phyloP scores from a whole-genome alignment of 2,329 filamentous ascomycete genomes.

The Westerdykella sp. region DNA sequence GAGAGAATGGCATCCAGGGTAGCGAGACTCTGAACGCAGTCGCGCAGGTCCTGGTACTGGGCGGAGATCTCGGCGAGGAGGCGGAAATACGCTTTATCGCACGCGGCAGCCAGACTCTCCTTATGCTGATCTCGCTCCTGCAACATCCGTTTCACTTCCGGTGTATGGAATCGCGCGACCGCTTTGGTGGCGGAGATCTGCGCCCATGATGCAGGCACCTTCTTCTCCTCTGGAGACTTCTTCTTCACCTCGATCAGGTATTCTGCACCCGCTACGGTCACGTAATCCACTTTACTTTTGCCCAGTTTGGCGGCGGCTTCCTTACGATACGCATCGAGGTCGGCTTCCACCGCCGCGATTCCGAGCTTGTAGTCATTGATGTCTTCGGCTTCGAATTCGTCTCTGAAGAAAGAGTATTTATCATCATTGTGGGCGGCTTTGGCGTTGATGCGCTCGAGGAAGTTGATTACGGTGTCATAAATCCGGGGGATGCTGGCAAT shows the following conservation, averaged over 20 bases:
- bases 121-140: constrained; percentile 90
- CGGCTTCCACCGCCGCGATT: constrained; percentile 87
- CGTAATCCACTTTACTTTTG: constrained; percentile 67
- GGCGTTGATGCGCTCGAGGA: constrained; percentile 78
- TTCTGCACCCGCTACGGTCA: constrained; percentile 83
- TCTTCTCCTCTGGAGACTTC: constrained; percentile 59
- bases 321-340: constrained; percentile 69
- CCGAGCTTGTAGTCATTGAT: constrained; percentile 88
- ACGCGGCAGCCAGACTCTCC: constrained; percentile 85
- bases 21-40: constrained; percentile 78
- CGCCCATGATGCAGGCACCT: constrained; percentile 86
- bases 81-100: constrained; percentile 70
- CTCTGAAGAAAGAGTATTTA: constrained; percentile 89
- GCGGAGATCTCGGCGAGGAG: constrained; percentile 68
- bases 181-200: constrained; percentile 96
- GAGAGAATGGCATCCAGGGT: constrained; percentile 86
- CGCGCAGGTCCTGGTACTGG: constrained; percentile 85
- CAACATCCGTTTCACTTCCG: constrained; percentile 75
- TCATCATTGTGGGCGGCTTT: constrained; percentile 79
- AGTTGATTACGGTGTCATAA: constrained; percentile 61
- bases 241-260: constrained; percentile 92
- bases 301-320: constrained; percentile 67
- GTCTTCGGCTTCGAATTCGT: constrained; percentile 78
- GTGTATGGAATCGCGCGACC: constrained; percentile 86
- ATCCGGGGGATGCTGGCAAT: constrained; percentile 73